These are phyloP conservation scores for Quercus gilva DNA, from an alignment of 306 rosid genomes.

Conservation along the genomic window DNA sequence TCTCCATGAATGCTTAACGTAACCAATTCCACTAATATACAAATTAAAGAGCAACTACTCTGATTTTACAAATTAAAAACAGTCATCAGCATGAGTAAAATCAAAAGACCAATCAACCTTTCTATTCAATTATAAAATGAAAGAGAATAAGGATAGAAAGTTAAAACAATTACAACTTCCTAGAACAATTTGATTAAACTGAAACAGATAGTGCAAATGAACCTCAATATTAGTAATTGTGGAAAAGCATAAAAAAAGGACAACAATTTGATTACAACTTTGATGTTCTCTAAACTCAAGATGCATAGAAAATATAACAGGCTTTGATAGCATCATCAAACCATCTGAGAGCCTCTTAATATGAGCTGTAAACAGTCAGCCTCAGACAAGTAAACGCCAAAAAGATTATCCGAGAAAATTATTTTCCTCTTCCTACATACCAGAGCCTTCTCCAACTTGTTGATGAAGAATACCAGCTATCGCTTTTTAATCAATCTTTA, in stretches of 20 bases:
- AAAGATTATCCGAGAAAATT: slow-evolving; percentile 21
- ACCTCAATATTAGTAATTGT: slow-evolving; percentile 23
- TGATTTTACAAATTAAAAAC: not conserved
- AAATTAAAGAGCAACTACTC: no score
- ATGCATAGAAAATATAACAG: slow-evolving; percentile 14
- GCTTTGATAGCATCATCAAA: slow-evolving; percentile 22
- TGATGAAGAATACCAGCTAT: slow-evolving; percentile 23
- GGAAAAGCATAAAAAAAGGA: slow-evolving; percentile 14
- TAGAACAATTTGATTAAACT: slow-evolving; percentile 30
- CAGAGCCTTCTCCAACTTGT: slow-evolving; percentile 31
- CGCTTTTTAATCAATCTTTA: slow-evolving; percentile 72
- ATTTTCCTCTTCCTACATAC: slow-evolving; percentile 24
- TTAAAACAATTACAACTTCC: slow-evolving; percentile 45
- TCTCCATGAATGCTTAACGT: not conserved
- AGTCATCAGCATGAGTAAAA: not conserved
- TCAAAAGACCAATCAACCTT: slow-evolving; percentile 25
- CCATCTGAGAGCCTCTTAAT: slow-evolving; percentile 26
- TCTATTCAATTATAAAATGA: slow-evolving; percentile 25
- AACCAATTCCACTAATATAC: not conserved
- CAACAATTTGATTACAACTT: slow-evolving; percentile 15
- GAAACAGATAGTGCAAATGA: slow-evolving; percentile 21
- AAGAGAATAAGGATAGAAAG: slow-evolving; percentile 16
- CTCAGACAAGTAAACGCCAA: slow-evolving; percentile 38
- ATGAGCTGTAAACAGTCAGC: slow-evolving; percentile 32
- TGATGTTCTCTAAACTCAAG: not conserved